These are phyloP conservation scores for Kalaharituber pfeilii DNA, from an alignment of 2,329 filamentous ascomycete genomes.

Conservation along the genomic window DNA sequence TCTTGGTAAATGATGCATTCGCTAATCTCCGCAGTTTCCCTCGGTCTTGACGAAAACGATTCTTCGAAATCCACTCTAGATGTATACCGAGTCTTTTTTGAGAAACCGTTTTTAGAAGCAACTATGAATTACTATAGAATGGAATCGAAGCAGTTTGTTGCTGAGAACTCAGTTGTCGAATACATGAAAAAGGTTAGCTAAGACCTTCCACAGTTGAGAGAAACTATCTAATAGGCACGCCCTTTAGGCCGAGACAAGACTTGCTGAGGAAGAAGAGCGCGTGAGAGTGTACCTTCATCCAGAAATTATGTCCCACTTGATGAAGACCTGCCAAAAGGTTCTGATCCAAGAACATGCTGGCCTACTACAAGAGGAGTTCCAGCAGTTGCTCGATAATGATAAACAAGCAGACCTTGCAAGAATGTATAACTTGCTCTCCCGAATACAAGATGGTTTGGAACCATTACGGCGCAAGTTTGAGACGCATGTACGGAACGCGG, in stretches of 20 bases:
- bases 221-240: background rate
- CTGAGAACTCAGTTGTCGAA: conserved; percentile 92
- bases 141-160: conserved; percentile 85
- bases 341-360: conserved; percentile 75
- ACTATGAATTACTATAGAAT: conserved; percentile 75
- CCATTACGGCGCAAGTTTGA: conserved; percentile 78
- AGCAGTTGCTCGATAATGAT: conserved; percentile 81
- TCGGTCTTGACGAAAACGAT: conserved; percentile 86
- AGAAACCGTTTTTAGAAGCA: conserved; percentile 73
- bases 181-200: conserved; percentile 82
- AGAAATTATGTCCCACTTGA: conserved; percentile 70
- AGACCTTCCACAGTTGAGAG: background rate
- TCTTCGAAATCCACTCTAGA: conserved; percentile 86
- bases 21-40: conserved; percentile 41
- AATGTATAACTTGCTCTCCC: conserved; percentile 82
- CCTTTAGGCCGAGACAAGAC: conserved; percentile 50
- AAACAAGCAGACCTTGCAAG: conserved; percentile 87
- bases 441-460: conserved; percentile 81
- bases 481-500: conserved; percentile 78
- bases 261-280: conserved; percentile 86
- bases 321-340: conserved; percentile 72
- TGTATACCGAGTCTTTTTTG: conserved; percentile 83
- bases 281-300: conserved; percentile 80
- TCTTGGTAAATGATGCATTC: background rate
- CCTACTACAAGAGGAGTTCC: conserved; percentile 88